Evolutionary conservation across 2,329 filamentous ascomycete genomes (phyloP).

Genomic region (Chaetomium olivaceum): DNA sequence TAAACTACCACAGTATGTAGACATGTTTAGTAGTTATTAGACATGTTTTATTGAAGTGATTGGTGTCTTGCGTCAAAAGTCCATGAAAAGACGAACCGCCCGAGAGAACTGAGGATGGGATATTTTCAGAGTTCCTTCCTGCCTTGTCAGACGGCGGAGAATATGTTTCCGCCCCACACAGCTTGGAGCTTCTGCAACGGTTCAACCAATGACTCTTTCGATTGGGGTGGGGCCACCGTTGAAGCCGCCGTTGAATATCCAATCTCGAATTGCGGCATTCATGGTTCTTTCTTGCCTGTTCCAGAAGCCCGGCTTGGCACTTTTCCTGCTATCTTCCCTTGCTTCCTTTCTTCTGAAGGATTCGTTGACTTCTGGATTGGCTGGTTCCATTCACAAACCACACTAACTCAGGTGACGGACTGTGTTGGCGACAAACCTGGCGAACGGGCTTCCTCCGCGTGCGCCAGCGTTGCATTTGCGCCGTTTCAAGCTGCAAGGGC

Average conservation of each 20-base stretch:
- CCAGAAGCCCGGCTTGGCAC: not conserved
- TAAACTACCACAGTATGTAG: too few relatives aligned
- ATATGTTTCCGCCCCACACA: not conserved
- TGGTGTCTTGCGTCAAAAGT: too few relatives aligned
- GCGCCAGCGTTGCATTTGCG: constrained; percentile 20
- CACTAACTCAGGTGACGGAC: not conserved
- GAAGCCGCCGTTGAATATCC: not conserved
- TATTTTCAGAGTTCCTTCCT: not conserved
- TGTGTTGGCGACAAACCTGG: not conserved
- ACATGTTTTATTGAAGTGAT: too few relatives aligned
- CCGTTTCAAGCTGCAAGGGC: constrained; percentile 20
- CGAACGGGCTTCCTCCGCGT: not conserved
- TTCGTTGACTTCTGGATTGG: not conserved
- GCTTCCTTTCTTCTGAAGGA: not conserved
- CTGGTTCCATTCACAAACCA: not conserved
- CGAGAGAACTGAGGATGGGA: too few relatives aligned
- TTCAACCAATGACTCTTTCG: not conserved
- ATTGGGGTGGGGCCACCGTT: not conserved
- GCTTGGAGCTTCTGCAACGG: not conserved
- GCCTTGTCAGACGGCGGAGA: not conserved
- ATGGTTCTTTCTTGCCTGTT: not conserved
- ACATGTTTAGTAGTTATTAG: too few relatives aligned
- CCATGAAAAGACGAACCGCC: too few relatives aligned
- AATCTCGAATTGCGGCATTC: not conserved
- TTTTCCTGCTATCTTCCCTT: not conserved